These are phyloP conservation scores for Alternaria gaisen DNA, from an alignment of 2,329 filamentous ascomycete genomes.

Conservation along the genomic window DNA sequence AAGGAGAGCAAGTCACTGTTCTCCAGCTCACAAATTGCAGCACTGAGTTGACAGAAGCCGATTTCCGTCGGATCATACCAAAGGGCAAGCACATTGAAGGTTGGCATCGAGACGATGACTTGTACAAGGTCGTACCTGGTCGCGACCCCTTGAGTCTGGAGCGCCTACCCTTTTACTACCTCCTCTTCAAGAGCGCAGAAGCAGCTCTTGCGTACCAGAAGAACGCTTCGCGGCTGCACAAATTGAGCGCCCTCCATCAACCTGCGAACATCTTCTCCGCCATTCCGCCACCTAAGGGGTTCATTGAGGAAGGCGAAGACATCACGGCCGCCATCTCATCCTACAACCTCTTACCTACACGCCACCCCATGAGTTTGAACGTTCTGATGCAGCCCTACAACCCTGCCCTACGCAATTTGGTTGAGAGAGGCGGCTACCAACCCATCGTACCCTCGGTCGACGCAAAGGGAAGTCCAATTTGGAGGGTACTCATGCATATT, in stretches of 20 bases:
- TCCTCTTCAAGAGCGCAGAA: constrained; percentile 70
- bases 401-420: constrained; percentile 51
- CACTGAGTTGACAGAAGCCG: constrained; percentile 66
- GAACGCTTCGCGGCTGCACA: constrained; percentile 63
- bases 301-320: constrained; percentile 59
- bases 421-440: constrained; percentile 45
- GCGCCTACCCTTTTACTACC: constrained; percentile 70
- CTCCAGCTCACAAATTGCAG: constrained; percentile 65
- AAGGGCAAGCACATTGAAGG: constrained; percentile 71
- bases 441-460: constrained; percentile 37
- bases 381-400: constrained; percentile 50
- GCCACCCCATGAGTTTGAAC: constrained; percentile 33
- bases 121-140: constrained; percentile 70
- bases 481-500: constrained; percentile 47
- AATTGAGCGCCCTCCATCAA: constrained; percentile 56
- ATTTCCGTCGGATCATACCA: constrained; percentile 74
- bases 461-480: constrained; percentile 27
- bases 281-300: constrained; percentile 54
- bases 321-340: constrained; percentile 51
- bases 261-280: constrained; percentile 54
- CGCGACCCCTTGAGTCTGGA: constrained; percentile 71
- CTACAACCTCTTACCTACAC: constrained; percentile 58
- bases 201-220: constrained; percentile 70
- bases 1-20: constrained; percentile 47
- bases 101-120: constrained; percentile 67